Conservation (phyloP, 2,329 filamentous ascomycete species). For the Grosmannia clavigera region DNA sequence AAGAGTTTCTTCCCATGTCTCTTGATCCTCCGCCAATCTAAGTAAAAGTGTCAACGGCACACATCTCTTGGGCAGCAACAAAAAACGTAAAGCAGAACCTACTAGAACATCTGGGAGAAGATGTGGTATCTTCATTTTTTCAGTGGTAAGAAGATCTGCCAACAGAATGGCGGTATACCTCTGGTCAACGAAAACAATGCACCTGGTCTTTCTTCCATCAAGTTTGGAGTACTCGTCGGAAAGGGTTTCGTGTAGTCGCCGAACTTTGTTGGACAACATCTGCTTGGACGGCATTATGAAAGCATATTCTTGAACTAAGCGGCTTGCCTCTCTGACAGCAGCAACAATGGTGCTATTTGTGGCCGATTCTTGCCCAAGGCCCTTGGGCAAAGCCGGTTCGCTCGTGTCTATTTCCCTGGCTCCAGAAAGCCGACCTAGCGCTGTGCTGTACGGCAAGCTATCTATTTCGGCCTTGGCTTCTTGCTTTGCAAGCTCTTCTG, state of each 20-base stretch:
- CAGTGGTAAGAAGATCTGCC: constrained; percentile 49
- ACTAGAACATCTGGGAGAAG: constrained; percentile 53
- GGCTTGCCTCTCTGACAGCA: constrained; percentile 45
- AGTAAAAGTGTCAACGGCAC: neutral
- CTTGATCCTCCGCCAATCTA: constrained; percentile 7
- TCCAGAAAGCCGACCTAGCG: neutral
- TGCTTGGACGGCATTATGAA: constrained; percentile 24
- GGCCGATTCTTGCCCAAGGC: neutral
- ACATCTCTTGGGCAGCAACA: too few relatives aligned
- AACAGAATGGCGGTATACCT: constrained; percentile 67
- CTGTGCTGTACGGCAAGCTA: constrained; percentile 3
- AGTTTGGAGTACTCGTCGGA: constrained; percentile 46
- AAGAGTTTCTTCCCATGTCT: constrained; percentile 10
- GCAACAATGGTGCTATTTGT: constrained; percentile 21
- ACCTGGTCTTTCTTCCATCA: constrained; percentile 42
- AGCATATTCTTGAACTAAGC: constrained; percentile 38
- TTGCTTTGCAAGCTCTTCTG: constrained; percentile 48
- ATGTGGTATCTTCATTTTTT: constrained; percentile 41
- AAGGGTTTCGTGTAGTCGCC: constrained; percentile 46
- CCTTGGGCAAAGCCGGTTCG: neutral
- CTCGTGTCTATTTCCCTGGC: neutral
- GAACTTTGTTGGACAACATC: constrained; percentile 61
- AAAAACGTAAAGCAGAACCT: constrained; percentile 11
- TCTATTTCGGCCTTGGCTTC: constrained; percentile 36
- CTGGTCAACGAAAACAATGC: constrained; percentile 79